Evolutionary conservation across 1,284 basidiomycete species (phyloP).

Genomic region (Entoloma clypeatum): DNA sequence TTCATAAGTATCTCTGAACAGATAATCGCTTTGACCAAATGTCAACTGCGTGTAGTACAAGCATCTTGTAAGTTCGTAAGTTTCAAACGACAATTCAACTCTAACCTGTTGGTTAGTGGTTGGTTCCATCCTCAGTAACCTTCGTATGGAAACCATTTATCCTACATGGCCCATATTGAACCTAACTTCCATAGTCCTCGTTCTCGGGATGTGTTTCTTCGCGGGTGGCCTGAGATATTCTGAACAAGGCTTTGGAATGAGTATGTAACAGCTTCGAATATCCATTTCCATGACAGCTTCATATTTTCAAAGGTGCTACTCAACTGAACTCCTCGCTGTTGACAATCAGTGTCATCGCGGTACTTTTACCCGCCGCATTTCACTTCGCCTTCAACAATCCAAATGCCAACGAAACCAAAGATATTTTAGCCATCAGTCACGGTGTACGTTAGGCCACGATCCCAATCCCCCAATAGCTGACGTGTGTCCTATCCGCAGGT

Average conservation of each 20-base stretch:
- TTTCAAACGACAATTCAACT: slow-evolving; percentile 14
- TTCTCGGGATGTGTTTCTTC: slow-evolving; percentile 81
- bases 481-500: slow-evolving; percentile 41
- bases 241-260: slow-evolving; percentile 75
- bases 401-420: slow-evolving; percentile 29
- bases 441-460: slow-evolving; percentile 51
- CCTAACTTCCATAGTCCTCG: slow-evolving; percentile 50
- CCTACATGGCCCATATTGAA: not conserved
- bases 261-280: not conserved
- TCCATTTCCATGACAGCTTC: not conserved
- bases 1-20: slow-evolving; percentile 31
- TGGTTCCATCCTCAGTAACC: slow-evolving; percentile 79
- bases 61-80: slow-evolving; percentile 59
- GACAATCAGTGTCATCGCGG: slow-evolving; percentile 75
- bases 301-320: slow-evolving; percentile 47
- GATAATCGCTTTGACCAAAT: slow-evolving; percentile 81
- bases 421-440: slow-evolving; percentile 73
- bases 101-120: too few species aligned
- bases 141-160: slow-evolving; percentile 45
- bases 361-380: slow-evolving; percentile 75
- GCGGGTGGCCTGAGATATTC: slow-evolving; percentile 65
- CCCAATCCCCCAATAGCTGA: slow-evolving; percentile 9
- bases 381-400: slow-evolving; percentile 34
- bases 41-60: slow-evolving; percentile 81
- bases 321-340: slow-evolving; percentile 81